Conservation (phyloP, 2,329 filamentous ascomycete genomes). For the Fusarium sulawesiense region DNA sequence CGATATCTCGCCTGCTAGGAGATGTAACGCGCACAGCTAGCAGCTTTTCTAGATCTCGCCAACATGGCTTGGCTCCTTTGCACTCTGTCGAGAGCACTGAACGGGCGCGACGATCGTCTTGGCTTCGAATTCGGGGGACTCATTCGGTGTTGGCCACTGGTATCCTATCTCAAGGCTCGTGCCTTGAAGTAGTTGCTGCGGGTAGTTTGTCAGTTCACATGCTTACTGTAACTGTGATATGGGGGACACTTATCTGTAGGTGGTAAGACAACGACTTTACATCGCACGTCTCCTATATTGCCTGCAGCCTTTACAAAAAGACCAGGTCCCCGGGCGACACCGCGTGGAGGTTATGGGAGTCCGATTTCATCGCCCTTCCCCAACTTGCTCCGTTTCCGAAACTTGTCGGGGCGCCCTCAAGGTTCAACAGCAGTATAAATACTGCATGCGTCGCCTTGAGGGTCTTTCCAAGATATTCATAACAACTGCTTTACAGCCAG, state of each 20-base stretch:
- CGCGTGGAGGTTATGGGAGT: neutral
- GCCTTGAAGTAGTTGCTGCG: neutral
- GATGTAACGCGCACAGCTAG: too few relatives aligned
- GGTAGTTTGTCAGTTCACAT: neutral
- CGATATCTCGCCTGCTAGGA: neutral
- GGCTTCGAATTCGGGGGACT: neutral
- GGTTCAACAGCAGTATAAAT: neutral
- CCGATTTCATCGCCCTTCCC: neutral
- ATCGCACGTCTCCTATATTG: neutral
- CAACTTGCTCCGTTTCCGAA: neutral
- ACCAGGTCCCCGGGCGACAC: slow-evolving; percentile 1
- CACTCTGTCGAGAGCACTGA: neutral
- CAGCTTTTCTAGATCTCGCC: neutral
- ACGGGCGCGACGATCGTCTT: neutral
- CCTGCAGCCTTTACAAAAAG: neutral
- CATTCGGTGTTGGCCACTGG: neutral
- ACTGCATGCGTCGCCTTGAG: neutral
- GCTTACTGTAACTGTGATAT: accelerated
- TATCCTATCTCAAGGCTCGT: neutral
- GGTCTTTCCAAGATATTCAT: neutral
- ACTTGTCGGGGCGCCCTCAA: neutral
- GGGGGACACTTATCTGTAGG: neutral
- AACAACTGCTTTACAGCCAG: neutral
- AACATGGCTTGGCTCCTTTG: neutral
- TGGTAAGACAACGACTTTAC: neutral